Evolutionary conservation across 352 stramenopile genomes (phyloP), one percentile per base, ranked within the genome.

Genomic region (Phytophthora macrochlamydospora): DNA sequence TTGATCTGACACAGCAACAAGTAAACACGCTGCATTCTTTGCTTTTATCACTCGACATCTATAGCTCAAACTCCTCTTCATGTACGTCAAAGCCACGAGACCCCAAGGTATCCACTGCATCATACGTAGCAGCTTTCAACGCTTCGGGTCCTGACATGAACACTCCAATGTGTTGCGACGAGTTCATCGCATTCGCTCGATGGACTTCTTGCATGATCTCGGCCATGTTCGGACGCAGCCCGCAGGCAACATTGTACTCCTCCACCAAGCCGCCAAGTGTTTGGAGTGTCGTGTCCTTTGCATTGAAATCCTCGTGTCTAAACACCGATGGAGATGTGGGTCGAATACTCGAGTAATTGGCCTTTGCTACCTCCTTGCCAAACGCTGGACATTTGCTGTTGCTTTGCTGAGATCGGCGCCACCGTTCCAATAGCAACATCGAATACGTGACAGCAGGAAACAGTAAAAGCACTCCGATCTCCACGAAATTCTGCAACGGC

Each of bases 401-500:
- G 30, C 8, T 67, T 13, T 18, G 44, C 1, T 37, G 28, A 29
- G 51, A 43, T 44, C 31, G 44, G 31, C 29, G 45, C 53, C 33
- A 57, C 33, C 51, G 49, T 48, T 76, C 67, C 8, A 73, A 29
- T 31, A 70, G 35, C 37, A 86, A 29, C 29, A 71, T 33, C 0
- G 37, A 28, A 28, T 75, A 80, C 37, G 68, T 62, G 7, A 84
- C 51, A 40, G 71, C 24, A 2, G 70, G 69, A 24, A 73, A 40
- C 13, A 78, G 14, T 44, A 85, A 80, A 7, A 88, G 46, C 33
- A 76, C 58, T 32, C 58, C 31, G 31, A 74, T 76, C 51, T 81
- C 78, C 30, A 85, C 66, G 9, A 85, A 74, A 31, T 75, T 73
- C 61, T 85, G 69, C 59, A 87, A 68, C 31, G 74, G 78, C 76